These are phyloP conservation scores for Dactylellina leptospora DNA, from an alignment of 2,329 filamentous ascomycete species.

Conservation along the genomic window DNA sequence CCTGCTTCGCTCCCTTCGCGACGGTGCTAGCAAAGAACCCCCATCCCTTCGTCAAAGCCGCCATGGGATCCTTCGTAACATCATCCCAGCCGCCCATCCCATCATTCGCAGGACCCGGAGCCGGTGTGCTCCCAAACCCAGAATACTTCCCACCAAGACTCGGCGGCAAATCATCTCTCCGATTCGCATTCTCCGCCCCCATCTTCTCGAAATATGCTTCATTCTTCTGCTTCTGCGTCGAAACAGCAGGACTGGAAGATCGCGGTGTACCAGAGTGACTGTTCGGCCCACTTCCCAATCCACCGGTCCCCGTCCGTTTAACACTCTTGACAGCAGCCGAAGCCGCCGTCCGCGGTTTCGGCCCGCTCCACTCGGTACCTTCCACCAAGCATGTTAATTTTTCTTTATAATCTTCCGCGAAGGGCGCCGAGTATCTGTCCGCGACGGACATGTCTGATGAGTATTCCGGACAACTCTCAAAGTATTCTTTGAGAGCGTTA, in stretches of 20 bases:
- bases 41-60: slow-evolving; percentile 87
- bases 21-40: slow-evolving; percentile 92
- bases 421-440: slow-evolving; percentile 55
- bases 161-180: slow-evolving; percentile 78
- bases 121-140: slow-evolving; percentile 82
- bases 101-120: slow-evolving; percentile 61
- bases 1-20: slow-evolving; percentile 85
- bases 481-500: slow-evolving; percentile 84
- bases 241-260: slow-evolving; percentile 59
- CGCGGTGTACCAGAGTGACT: slow-evolving; percentile 56
- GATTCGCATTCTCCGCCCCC: slow-evolving; percentile 80
- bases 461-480: slow-evolving; percentile 66
- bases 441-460: slow-evolving; percentile 54
- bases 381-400: slow-evolving; percentile 68
- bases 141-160: slow-evolving; percentile 91
- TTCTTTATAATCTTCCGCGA: slow-evolving; percentile 57
- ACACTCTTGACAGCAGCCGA: slow-evolving; percentile 54
- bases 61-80: slow-evolving; percentile 88
- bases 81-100: slow-evolving; percentile 72
- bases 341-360: slow-evolving; percentile 56
- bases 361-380: slow-evolving; percentile 79
- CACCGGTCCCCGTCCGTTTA: slow-evolving; percentile 59
- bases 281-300: slow-evolving; percentile 56
- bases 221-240: slow-evolving; percentile 72
- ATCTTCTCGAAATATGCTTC: slow-evolving; percentile 90